Percentiles rank a stretch among this genome's conserved stretches.
Conservation (phyloP, 1,284 basidiomycete species). For the Irpex rosettiformis region DNA sequence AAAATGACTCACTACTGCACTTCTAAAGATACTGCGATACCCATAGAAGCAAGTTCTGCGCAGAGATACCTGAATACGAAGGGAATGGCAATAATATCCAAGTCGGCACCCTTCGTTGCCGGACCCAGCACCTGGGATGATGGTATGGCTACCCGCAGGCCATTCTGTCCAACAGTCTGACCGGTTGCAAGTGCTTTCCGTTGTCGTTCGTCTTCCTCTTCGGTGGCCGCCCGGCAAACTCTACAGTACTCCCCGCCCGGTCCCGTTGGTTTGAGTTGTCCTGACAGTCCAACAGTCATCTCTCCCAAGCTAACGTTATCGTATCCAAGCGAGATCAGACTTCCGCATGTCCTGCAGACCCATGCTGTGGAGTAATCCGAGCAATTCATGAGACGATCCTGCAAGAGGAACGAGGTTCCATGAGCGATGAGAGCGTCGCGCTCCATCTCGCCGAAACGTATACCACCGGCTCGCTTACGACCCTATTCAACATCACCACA, state of each 20-base stretch:
- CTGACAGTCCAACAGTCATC: conserved; percentile 47
- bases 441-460: conserved; percentile 99
- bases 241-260: conserved; percentile 89
- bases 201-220: conserved; percentile 56
- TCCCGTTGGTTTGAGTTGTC: conserved; percentile 51
- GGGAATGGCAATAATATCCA: conserved; percentile 94
- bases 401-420: conserved; percentile 96
- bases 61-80: conserved; percentile 93
- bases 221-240: conserved; percentile 74
- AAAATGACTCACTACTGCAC: conserved; percentile 32
- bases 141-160: conserved; percentile 61
- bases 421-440: conserved; percentile 98
- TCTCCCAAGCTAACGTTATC: conserved; percentile 78
- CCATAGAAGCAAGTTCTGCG: conserved; percentile 83
- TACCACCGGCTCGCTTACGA: conserved; percentile 96
- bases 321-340: conserved; percentile 92
- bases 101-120: conserved; percentile 66
- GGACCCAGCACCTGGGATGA: conserved; percentile 61
- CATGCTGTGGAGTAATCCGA: conserved; percentile 99
- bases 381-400: conserved; percentile 99
- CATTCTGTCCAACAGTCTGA: conserved; percentile 40
- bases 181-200: conserved; percentile 52
- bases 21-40: conserved; percentile 77
- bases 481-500: conserved; percentile 68
- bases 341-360: conserved; percentile 96